Evolutionary conservation across 164 flowering plant species (phyloP).

Genomic region (Akebia trifoliata): DNA sequence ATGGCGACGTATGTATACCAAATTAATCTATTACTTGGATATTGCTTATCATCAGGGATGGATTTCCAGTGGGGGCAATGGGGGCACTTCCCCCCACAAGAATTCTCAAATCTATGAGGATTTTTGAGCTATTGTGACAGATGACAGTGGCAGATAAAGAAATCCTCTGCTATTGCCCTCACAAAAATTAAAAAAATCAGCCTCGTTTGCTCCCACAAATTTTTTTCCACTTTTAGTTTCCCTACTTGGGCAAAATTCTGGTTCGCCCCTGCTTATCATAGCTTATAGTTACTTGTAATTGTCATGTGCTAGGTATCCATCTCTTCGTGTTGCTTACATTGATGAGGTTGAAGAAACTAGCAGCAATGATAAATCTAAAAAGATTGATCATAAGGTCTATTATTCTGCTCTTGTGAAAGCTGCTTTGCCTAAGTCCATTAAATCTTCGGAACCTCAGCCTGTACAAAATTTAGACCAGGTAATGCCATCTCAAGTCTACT

Average conservation of each 20-base stretch:
- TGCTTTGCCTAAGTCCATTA: constrained; percentile 55
- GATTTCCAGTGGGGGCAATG: too few relatives aligned
- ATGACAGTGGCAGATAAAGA: too few relatives aligned
- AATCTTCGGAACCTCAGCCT: constrained; percentile 49
- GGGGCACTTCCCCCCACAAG: too few relatives aligned
- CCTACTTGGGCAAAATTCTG: too few relatives aligned
- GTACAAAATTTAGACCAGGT: constrained; percentile 91
- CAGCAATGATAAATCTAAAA: constrained; percentile 56
- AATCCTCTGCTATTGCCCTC: too few relatives aligned
- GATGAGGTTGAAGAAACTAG: constrained; percentile 89
- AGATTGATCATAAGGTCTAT: constrained; percentile 59
- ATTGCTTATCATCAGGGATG: neutral
- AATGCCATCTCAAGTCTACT: neutral
- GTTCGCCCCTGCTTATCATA: too few relatives aligned
- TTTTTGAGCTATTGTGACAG: too few relatives aligned
- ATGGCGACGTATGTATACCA: constrained; percentile 44
- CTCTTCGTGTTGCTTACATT: constrained; percentile 93
- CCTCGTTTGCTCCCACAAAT: too few relatives aligned
- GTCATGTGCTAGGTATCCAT: constrained; percentile 60
- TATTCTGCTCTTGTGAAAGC: constrained; percentile 90
- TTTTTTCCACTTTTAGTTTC: too few relatives aligned
- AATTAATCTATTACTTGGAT: neutral
- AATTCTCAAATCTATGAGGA: too few relatives aligned
- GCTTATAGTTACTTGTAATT: neutral
- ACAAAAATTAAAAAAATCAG: too few relatives aligned